Evolutionary conservation across 2,329 filamentous ascomycete genomes (phyloP).

Genomic region (Hypoxylon sp.): DNA sequence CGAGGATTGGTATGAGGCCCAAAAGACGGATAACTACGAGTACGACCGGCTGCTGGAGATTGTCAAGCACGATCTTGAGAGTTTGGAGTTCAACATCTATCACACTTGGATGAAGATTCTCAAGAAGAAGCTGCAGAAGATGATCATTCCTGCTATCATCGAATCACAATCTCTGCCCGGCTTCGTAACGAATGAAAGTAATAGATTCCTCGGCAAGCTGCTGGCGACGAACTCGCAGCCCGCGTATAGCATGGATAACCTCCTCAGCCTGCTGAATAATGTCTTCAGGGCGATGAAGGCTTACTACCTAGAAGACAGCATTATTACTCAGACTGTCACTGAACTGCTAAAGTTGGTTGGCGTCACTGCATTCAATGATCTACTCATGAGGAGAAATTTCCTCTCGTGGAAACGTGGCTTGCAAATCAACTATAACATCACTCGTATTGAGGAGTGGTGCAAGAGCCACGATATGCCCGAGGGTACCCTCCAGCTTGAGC

Average conservation of each 20-base stretch:
- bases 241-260: conserved; percentile 99
- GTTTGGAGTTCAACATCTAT: conserved; percentile 99
- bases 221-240: conserved; percentile 90
- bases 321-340: conserved; percentile 95
- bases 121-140: conserved; percentile 99
- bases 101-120: conserved; percentile 99
- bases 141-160: conserved; percentile 99
- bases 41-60: conserved; percentile 98
- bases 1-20: conserved; percentile 99
- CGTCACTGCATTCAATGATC: conserved; percentile 97
- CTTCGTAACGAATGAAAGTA: conserved; percentile 98
- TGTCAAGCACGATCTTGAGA: conserved; percentile 98
- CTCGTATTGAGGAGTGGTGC: conserved; percentile 99
- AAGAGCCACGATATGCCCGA: conserved; percentile 99
- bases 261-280: conserved; percentile 94
- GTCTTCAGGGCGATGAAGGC: conserved; percentile 99
- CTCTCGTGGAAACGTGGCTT: conserved; percentile 99
- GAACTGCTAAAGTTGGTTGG: conserved; percentile 94
- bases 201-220: conserved; percentile 97
- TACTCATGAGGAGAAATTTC: conserved; percentile 98
- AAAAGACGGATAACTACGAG: conserved; percentile 99
- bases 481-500: conserved; percentile 95
- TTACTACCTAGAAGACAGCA: conserved; percentile 95
- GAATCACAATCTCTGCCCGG: conserved; percentile 98
- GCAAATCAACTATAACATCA: conserved; percentile 99